Base-by-base conservation (phyloP, 2,329 filamentous ascomycete species). In the Fusarium cicatricum region DNA sequence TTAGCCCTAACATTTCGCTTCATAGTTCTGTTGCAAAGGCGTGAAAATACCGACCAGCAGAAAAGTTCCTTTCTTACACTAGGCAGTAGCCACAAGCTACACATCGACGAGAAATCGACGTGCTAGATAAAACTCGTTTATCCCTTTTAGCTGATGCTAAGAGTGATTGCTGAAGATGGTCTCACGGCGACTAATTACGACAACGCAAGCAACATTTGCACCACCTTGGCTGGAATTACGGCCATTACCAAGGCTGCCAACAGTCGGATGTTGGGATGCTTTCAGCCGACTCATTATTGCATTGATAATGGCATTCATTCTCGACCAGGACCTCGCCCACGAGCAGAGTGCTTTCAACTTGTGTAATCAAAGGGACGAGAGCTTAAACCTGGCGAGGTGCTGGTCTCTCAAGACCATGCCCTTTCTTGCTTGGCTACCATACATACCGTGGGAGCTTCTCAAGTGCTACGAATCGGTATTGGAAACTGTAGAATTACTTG, bases 261-360 rank as follows among this genome's bases (percentile, higher is more conserved):
- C 0, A 34, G 51, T 0, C 55, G 66, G 9, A 58, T 60, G 2
- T 36, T 68, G 0, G 66, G 66, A 2, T 69, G 66, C 3, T 68
- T 68, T 2, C 66, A 67, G 4, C 66, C 66, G 0, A 58, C 62
- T 0, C 66, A 68, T 5, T 46, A 54, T 0, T 68, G 66, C 3
- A 68, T 68, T 6, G 66, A 68, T n/a, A 68, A 68, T 11, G 52
- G 66, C 8, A 67, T 69, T 1, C 66, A 69, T 11, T 11, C 39
- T 0, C 53, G 59, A n/a, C 57, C 66, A 12, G 66, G 66, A 0
- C 66, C 66, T 1, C 44, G 62, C 0, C 31, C 68, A 0, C 46
- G 66, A 2, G 55, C 41, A 4, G 64, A 68, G 16, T 68, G 65
- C 4, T 60, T 49, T 5, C 55, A 48, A 17, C 2, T 26, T 0